These are phyloP conservation scores for Shiraia sp. DNA, from an alignment of 2,329 filamentous ascomycete genomes.

Conservation along the genomic window DNA sequence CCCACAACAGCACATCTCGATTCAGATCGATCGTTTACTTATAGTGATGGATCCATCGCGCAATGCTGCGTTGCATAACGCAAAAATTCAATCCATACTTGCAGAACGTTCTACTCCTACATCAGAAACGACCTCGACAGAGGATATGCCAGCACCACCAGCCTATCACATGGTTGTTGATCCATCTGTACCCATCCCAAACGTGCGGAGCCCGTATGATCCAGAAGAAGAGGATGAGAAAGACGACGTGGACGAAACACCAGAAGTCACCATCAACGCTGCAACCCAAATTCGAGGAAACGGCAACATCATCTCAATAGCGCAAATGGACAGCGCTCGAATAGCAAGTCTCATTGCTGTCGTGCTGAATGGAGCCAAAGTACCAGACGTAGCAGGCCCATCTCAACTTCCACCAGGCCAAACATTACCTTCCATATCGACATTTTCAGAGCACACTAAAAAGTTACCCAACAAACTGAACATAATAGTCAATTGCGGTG, in stretches of 20 bases:
- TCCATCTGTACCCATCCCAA: slow-evolving; percentile 20
- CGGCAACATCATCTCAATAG: slow-evolving; percentile 40
- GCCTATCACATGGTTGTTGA: slow-evolving; percentile 37
- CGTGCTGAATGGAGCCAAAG: slow-evolving; percentile 21
- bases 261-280: slow-evolving; percentile 42
- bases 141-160: slow-evolving; percentile 32
- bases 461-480: slow-evolving; percentile 24
- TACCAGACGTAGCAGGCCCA: slow-evolving; percentile 5
- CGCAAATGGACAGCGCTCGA: slow-evolving; percentile 34
- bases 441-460: not conserved
- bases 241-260: slow-evolving; percentile 24
- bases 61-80: slow-evolving; percentile 20
- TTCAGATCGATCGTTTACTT: slow-evolving; percentile 8
- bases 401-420: slow-evolving; percentile 2
- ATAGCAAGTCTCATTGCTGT: slow-evolving; percentile 32
- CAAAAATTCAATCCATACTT: slow-evolving; percentile 20
- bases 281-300: slow-evolving; percentile 39
- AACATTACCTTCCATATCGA: slow-evolving; percentile 3
- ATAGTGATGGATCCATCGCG: slow-evolving; percentile 27
- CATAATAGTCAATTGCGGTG: slow-evolving; percentile 41
- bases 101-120: slow-evolving; percentile 4
- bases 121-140: slow-evolving; percentile 4
- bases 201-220: slow-evolving; percentile 24
- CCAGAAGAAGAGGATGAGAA: slow-evolving; percentile 21
- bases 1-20: slow-evolving; percentile 2